phyloP scores from a whole-genome alignment of 352 stramenopile species.

The Globisporangium radiosum region DNA sequence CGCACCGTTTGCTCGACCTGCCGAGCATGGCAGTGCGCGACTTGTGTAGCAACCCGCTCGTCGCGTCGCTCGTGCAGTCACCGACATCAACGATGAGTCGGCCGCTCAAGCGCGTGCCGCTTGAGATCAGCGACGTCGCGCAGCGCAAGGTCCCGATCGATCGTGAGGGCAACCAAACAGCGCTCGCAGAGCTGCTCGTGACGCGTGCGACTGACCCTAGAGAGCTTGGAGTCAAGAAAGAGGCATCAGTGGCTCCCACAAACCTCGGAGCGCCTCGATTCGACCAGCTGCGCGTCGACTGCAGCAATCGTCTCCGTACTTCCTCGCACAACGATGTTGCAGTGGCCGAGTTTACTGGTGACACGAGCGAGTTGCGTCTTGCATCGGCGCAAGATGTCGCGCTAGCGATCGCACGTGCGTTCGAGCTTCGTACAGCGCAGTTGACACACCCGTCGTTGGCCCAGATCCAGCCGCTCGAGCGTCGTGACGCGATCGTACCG shows the following conservation, averaged over 20 bases:
- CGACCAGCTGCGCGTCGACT: constrained; percentile 17
- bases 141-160: constrained; percentile 60
- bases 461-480: background rate
- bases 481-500: background rate
- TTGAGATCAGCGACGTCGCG: constrained; percentile 63
- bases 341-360: constrained; percentile 2
- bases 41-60: constrained; percentile 36
- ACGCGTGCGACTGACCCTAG: constrained; percentile 6
- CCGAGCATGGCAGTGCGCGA: constrained; percentile 59
- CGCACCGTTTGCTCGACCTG: constrained; percentile 24
- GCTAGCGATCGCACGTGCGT: constrained; percentile 25
- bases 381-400: constrained; percentile 35
- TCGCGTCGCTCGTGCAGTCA: constrained; percentile 27
- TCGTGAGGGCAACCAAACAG: constrained; percentile 41
- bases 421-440: constrained; percentile 15
- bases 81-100: constrained; percentile 38
- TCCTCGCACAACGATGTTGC: background rate
- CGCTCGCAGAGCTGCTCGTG: constrained; percentile 38
- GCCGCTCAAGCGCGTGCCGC: constrained; percentile 36
- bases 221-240: too few species aligned
- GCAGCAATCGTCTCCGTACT: background rate
- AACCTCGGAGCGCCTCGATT: background rate
- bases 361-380: constrained; percentile 14
- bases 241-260: background rate
- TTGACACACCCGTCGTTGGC: background rate